Evolutionary conservation across 164 flowering plant species (phyloP).

Genomic region (Chloranthus sessilifolius): DNA sequence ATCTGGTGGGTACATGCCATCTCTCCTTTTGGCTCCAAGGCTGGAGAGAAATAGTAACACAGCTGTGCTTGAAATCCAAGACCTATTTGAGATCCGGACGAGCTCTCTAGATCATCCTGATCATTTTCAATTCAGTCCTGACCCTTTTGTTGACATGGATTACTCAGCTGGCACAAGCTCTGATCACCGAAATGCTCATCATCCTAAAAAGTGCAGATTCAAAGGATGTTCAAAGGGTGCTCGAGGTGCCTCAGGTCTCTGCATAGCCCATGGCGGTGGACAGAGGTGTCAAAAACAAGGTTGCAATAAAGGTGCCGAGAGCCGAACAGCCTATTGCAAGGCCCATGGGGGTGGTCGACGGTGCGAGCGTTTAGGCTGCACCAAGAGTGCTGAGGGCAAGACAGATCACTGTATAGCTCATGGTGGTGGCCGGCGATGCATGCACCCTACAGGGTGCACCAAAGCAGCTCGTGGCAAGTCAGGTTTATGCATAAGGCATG

Average conservation of each 20-base stretch:
- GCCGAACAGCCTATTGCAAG: conserved; percentile 88
- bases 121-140: conserved; percentile 25
- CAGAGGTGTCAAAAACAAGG: conserved; percentile 89
- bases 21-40: conserved; percentile 72
- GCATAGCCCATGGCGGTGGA: conserved; percentile 98
- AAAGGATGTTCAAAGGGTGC: conserved; percentile 78
- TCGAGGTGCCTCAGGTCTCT: conserved; percentile 82
- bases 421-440: conserved; percentile 72
- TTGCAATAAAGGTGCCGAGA: conserved; percentile 91
- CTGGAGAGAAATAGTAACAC: conserved; percentile 23
- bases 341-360: conserved; percentile 91
- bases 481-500: conserved; percentile 85
- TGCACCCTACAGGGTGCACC: conserved; percentile 44
- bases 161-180: conserved; percentile 37
- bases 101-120: conserved; percentile 12
- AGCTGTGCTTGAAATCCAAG: conserved; percentile 16
- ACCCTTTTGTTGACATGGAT: conserved; percentile 40
- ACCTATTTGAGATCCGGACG: conserved; percentile 23
- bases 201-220: conserved; percentile 58
- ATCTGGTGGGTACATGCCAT: conserved; percentile 87
- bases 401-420: conserved; percentile 76
- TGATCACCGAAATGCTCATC: conserved; percentile 34
- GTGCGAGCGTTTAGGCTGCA: conserved; percentile 78
- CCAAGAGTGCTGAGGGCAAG: conserved; percentile 91
- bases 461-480: conserved; percentile 90